Evolutionary conservation across 169 alveolate genomes (phyloP).

Genomic region (Plasmodium falciparum): DNA sequence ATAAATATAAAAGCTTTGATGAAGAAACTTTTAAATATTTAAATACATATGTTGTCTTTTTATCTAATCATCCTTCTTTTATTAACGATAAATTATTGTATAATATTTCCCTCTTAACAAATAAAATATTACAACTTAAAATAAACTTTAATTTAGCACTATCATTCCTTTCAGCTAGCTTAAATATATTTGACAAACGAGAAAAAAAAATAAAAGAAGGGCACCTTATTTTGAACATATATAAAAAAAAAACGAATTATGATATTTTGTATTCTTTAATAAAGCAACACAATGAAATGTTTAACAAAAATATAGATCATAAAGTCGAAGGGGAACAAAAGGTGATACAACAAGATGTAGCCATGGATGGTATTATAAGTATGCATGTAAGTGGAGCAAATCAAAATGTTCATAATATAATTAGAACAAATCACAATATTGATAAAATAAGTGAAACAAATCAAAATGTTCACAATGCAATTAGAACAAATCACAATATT

Average conservation of each 20-base stretch:
- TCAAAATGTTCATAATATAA: neutral
- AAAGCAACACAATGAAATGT: neutral
- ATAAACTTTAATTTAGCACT: conserved; percentile 9
- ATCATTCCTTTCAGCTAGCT: conserved; percentile 35
- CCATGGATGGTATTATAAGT: too few species aligned
- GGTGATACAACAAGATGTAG: too few species aligned
- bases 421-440: too few species aligned
- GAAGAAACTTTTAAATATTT: conserved; percentile 16
- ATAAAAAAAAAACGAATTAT: conserved; percentile 18
- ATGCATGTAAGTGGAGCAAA: neutral
- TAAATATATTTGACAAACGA: conserved; percentile 19
- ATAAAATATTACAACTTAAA: conserved; percentile 7
- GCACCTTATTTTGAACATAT: neutral
- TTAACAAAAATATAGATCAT: neutral
- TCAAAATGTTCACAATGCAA: too few species aligned
- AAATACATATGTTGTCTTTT: conserved; percentile 41
- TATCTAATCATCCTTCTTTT: conserved; percentile 36
- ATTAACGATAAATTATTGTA: conserved; percentile 25
- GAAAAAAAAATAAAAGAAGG: neutral
- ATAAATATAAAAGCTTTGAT: conserved; percentile 5
- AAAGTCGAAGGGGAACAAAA: neutral
- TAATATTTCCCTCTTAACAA: conserved; percentile 33
- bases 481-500: too few species aligned
- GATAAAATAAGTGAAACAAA: too few species aligned
- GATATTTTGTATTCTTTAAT: conserved; percentile 23